These are phyloP conservation scores for Lophiostoma macrostomum DNA, from an alignment of 495 filamentous ascomycete genomes.

Conservation along the genomic window DNA sequence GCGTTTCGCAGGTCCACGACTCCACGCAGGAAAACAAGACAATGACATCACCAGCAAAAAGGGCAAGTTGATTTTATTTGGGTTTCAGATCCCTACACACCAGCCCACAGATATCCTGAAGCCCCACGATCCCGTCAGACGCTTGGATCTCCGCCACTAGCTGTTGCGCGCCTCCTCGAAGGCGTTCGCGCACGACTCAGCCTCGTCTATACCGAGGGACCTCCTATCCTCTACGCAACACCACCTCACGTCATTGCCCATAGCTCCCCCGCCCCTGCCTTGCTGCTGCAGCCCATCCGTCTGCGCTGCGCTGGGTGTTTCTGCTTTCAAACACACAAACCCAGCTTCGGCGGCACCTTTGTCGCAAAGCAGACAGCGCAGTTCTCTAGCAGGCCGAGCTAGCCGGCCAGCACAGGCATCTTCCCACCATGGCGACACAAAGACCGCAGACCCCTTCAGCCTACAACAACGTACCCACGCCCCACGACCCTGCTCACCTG, in stretches of 20 bases:
- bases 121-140: too few relatives aligned
- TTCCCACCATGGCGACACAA: conserved; percentile 15
- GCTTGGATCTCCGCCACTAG: neutral
- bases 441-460: conserved; percentile 29
- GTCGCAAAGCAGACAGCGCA: neutral
- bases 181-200: neutral
- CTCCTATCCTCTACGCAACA: conserved; percentile 10
- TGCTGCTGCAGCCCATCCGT: neutral
- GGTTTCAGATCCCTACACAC: too few relatives aligned
- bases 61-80: too few relatives aligned
- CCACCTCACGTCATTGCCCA: conserved; percentile 5
- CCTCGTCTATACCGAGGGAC: neutral
- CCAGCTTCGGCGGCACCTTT: neutral
- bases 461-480: conserved; percentile 35
- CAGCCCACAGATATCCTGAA: too few relatives aligned
- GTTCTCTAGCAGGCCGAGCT: too few relatives aligned
- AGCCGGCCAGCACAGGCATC: neutral
- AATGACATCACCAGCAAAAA: too few relatives aligned
- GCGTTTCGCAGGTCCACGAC: too few relatives aligned
- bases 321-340: too few relatives aligned
- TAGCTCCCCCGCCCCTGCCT: neutral
- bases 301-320: too few relatives aligned
- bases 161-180: neutral
- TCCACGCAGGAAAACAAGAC: too few relatives aligned
- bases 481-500: conserved; percentile 31